A percentile compares a stretch with the other conserved stretches of the same genome.
Evolutionary conservation across 1,284 basidiomycete species (phyloP).

Genomic region (Inonotus obliquus): DNA sequence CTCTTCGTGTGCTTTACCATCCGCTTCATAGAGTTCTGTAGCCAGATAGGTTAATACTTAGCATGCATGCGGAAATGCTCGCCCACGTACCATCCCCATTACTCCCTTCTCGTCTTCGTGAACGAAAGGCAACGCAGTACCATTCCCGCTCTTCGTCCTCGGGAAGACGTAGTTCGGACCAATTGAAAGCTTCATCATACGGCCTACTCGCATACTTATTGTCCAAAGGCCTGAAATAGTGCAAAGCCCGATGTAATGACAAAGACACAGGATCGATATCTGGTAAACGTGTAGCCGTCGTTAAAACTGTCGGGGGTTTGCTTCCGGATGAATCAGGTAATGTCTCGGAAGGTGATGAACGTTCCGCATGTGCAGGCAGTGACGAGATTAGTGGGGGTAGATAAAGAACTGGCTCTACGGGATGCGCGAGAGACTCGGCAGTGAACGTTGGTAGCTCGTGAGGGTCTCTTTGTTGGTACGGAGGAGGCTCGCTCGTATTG

Average conservation of each 20-base stretch:
- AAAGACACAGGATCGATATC: slow-evolving; percentile 79
- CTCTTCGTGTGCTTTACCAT: slow-evolving; percentile 84
- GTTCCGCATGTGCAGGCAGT: slow-evolving; percentile 1
- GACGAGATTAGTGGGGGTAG: slow-evolving; percentile 19
- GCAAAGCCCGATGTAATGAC: slow-evolving; percentile 81
- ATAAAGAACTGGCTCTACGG: slow-evolving; percentile 14
- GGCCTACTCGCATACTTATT: slow-evolving; percentile 56
- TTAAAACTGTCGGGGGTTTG: slow-evolving; percentile 35
- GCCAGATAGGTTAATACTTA: not conserved
- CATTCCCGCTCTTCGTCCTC: slow-evolving; percentile 74
- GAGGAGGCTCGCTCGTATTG: slow-evolving; percentile 4
- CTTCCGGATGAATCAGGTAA: not conserved
- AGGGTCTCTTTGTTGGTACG: slow-evolving; percentile 13
- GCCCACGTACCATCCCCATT: slow-evolving; percentile 54
- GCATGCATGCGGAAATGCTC: not conserved
- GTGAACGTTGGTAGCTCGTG: slow-evolving; percentile 17
- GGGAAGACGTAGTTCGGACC: slow-evolving; percentile 67
- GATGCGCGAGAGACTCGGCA: slow-evolving; percentile 5
- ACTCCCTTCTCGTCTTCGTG: slow-evolving; percentile 65
- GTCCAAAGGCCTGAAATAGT: slow-evolving; percentile 64
- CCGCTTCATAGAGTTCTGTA: slow-evolving; percentile 78
- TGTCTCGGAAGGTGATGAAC: not conserved
- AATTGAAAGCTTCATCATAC: slow-evolving; percentile 83
- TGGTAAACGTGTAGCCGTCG: slow-evolving; percentile 73
- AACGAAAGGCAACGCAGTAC: slow-evolving; percentile 90